phyloP scores from a whole-genome alignment of 140 eudicot species.

The Stevia rebaudiana region DNA sequence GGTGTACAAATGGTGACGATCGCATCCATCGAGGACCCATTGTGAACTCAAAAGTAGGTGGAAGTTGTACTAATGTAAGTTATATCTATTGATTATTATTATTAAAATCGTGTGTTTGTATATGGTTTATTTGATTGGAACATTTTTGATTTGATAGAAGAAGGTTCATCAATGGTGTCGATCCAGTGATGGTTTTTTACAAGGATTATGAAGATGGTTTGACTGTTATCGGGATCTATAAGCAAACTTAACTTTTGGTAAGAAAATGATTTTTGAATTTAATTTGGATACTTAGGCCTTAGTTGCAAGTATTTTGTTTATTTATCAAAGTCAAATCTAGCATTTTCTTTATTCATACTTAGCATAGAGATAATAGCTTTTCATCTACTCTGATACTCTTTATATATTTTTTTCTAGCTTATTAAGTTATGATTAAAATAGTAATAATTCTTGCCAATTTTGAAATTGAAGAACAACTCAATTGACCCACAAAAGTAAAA shows the following conservation, averaged over 20 bases:
- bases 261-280: neutral
- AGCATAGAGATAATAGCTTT: neutral
- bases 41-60: conserved; percentile 40
- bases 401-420: neutral
- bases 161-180: conserved; percentile 27
- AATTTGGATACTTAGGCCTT: neutral
- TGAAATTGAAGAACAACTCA: neutral
- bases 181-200: conserved; percentile 26
- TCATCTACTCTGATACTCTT: neutral
- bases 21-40: conserved; percentile 33
- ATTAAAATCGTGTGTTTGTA: neutral
- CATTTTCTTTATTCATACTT: neutral
- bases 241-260: conserved; percentile 3
- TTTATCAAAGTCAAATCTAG: neutral
- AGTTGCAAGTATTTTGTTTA: neutral
- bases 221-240: neutral
- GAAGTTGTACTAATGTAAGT: conserved; percentile 47
- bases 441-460: neutral
- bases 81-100: conserved; percentile 20
- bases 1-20: conserved; percentile 6
- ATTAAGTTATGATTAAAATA: neutral
- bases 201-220: conserved; percentile 15
- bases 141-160: conserved; percentile 17
- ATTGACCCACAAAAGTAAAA: conserved; percentile 12
- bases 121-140: conserved; percentile 1